Percentiles rank a stretch among this genome's conserved stretches.
Conservation (phyloP, 164 flowering plant species). For the Macadamia integrifolia region DNA sequence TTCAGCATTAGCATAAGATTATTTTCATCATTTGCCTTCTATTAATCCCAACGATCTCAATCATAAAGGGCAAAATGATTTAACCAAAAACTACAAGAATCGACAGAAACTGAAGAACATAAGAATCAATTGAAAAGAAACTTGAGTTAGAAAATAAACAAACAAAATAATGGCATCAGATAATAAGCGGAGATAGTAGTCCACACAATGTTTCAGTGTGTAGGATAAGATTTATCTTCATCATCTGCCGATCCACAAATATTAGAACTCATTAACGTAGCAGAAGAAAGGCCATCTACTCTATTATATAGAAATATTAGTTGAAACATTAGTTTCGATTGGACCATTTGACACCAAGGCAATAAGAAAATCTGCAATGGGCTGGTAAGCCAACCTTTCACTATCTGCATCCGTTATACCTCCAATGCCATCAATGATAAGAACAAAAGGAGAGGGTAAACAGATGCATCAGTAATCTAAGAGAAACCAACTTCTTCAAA, state of each 20-base stretch:
- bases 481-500: neutral
- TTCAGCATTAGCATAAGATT: conserved; percentile 64
- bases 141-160: neutral
- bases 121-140: conserved; percentile 15
- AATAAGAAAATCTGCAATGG: conserved; percentile 34
- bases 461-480: conserved; percentile 27
- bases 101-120: too few species aligned
- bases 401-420: conserved; percentile 52
- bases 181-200: conserved; percentile 42
- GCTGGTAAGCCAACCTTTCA: conserved; percentile 63
- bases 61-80: too few species aligned
- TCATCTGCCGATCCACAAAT: conserved; percentile 10
- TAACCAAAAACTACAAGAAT: too few species aligned
- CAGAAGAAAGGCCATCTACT: neutral
- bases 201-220: conserved; percentile 50
- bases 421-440: conserved; percentile 19
- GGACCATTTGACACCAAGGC: conserved; percentile 65
- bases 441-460: conserved; percentile 46
- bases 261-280: too few species aligned
- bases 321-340: conserved; percentile 22
- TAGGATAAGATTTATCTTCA: conserved; percentile 47
- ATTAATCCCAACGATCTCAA: too few species aligned
- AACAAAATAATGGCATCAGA: conserved; percentile 40
- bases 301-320: neutral
- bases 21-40: conserved; percentile 20